Conservation (phyloP, 1,139 yeast genomes). For the Groenewaldozyma auringiensis region DNA sequence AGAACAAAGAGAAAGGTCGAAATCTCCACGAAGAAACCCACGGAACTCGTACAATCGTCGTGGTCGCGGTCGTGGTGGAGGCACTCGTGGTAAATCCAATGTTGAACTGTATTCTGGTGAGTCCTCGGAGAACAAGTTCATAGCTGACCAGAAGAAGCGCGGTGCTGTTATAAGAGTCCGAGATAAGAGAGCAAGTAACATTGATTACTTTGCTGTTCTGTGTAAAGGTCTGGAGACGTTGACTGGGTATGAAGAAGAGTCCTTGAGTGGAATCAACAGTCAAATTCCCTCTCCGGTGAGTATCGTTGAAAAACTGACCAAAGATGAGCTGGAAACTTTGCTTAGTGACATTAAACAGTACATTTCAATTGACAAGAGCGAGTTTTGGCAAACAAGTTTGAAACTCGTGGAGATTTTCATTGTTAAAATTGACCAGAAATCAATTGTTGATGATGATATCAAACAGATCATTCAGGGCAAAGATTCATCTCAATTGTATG, state of each 20-base stretch:
- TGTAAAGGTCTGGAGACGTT: constrained; percentile 20
- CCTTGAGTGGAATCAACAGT: constrained; percentile 12
- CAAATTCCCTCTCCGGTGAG: constrained; percentile 19
- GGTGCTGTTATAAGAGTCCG: constrained; percentile 29
- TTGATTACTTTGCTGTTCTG: constrained; percentile 26
- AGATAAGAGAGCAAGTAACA: constrained; percentile 24
- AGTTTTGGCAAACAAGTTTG: constrained; percentile 20
- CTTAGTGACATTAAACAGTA: constrained; percentile 17
- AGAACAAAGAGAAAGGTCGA: not conserved
- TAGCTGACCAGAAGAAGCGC: constrained; percentile 26
- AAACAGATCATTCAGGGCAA: constrained; percentile 26
- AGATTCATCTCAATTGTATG: constrained; percentile 21
- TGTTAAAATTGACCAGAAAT: not conserved
- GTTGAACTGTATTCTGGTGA: not conserved
- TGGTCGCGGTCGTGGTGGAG: not conserved
- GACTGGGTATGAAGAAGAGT: constrained; percentile 9
- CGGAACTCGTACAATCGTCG: too few species aligned
- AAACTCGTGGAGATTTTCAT: not conserved
- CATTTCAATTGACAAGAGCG: constrained; percentile 16
- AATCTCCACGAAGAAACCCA: not conserved
- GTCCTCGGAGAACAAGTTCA: constrained; percentile 28
- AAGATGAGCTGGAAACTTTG: constrained; percentile 15
- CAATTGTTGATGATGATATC: constrained; percentile 26
- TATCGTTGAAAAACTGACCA: constrained; percentile 15
- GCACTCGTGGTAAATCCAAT: too few species aligned